Evolutionary conservation across 73 alveolate genomes (phyloP), one percentile per base, ranked within the genome.

Genomic region (Paramecium pentaurelia): DNA sequence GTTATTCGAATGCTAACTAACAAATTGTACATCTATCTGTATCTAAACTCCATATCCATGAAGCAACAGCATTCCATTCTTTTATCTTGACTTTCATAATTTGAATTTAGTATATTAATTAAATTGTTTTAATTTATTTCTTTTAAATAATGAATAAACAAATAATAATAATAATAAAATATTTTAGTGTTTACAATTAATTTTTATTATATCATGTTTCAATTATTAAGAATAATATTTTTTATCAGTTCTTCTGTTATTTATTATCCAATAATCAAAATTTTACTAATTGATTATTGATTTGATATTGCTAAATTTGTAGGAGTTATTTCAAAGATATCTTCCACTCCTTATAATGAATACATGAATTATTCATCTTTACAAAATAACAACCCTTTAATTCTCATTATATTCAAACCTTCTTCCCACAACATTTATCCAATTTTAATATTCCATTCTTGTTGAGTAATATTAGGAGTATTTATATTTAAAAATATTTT

Each of bases 11-110:
- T 12, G 98, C 95, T 80, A 88, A 75, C 95, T 92, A 92, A 92
- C 99, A 96, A 37, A 96, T 96, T 34, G 97, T 94, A 73, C 99
- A 96, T 92, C 95, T 95, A 2, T 94, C 93, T 89, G 95, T 93
- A 20, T 95, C 95, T 58, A 96, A 75, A 87, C 96, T 95, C 99
- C 99, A 96, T 49, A 94, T 93, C 98, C 99, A 96, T 90, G 93
- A 91, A 60, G 97, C 99, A 6, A 96, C 97, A 58, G 96, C 96
- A 94, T 94, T 94, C 96, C 97, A 95, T 60, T 94, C 96, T 77
- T 95, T 92, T 25, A 96, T 87, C 86, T 94, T 96, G 0, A 96
- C 99, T 94, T 95, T 96, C 99, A 96, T 96, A 80, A 80, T 80
- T 80, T 80, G 60, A 73, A 73, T 73, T 73, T 73, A 37, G 25